Evolutionary conservation across 2,329 filamentous ascomycete species (phyloP).

Genomic region (Microdochium trichocladiopsis): DNA sequence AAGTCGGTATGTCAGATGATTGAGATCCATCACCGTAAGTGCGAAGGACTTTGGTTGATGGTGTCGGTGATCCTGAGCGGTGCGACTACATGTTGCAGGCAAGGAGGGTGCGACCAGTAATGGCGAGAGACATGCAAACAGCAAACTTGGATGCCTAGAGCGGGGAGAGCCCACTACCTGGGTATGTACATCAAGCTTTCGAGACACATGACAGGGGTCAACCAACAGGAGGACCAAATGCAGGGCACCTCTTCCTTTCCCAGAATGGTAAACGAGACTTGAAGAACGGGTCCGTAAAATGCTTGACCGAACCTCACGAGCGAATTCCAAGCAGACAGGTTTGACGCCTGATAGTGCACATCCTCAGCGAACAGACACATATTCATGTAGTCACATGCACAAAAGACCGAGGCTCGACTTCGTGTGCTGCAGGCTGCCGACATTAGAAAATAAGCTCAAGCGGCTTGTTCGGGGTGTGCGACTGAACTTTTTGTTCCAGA

Average conservation of each 20-base stretch:
- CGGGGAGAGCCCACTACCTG: not conserved
- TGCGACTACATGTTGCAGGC: not conserved
- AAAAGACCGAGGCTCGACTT: too few relatives aligned
- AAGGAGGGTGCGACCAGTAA: not conserved
- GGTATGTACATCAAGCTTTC: not conserved
- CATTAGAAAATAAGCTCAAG: too few relatives aligned
- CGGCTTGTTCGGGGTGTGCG: too few relatives aligned
- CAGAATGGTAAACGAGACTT: too few relatives aligned
- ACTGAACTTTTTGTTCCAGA: too few relatives aligned
- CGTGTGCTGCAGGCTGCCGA: too few relatives aligned
- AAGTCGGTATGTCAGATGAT: not conserved
- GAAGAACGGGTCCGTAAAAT: not conserved
- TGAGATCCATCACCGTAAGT: not conserved
- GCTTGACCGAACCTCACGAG: not conserved
- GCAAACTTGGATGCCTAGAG: not conserved
- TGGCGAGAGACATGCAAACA: not conserved
- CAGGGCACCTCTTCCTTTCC: too few relatives aligned
- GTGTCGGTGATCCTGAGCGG: not conserved
- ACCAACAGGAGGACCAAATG: not conserved
- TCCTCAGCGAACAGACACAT: too few relatives aligned
- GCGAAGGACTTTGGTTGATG: not conserved
- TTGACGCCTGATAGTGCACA: too few relatives aligned
- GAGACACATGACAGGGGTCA: not conserved
- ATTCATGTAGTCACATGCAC: too few relatives aligned
- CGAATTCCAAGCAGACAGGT: too few relatives aligned